Base-by-base conservation (phyloP, 441 rosid species). In the Populus hybrid region DNA sequence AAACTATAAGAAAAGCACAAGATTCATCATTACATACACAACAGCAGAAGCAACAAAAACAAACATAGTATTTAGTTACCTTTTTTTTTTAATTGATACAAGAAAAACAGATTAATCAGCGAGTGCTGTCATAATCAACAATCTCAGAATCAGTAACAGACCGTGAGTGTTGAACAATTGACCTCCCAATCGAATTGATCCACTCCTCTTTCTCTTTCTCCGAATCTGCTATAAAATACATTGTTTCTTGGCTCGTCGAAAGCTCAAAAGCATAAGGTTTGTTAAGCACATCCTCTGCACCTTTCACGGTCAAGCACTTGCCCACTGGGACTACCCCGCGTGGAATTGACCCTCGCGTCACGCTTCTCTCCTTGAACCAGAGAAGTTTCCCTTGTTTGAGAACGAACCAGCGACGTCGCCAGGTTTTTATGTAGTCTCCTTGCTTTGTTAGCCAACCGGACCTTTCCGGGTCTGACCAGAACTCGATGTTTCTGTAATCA, bases 121-220 rank as follows among this genome's bases (percentile, higher is more conserved):
- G 74, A 6, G 74, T 72, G 74, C 76, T 76, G 71, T 89, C 95
- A 26, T 92, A 92, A 85, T 92, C 94, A 61, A 90, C 86, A 61
- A 92, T 83, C 84, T 94, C 95, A 1, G 92, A 89, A 84, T 92
- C 92, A 14, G 93, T 88, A 6, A 91, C 92, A 10, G 93, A 92
- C 77, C 88, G 81, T 1, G 95, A 94, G 81, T 89, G 92, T 82
- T 94, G 94, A 20, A 94, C 97, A 24, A 94, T 91, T 5, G 94
- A 91, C 57, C 95, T 80, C 6, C 97, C 95, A 76, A 90, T 89
- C 11, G 95, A 94, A 80, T 90, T 94, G 88, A 94, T 92, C 97
- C 97, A 91, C 69, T 92, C 95, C 83, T 94, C 94, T 81, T 91
- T 91, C 79, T 92, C 94, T 79, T 89, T 90, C 83, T 94, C 97